A percentile compares a stretch with the other conserved stretches of the same genome.
Evolutionary conservation across 805 yeast species (phyloP).

Genomic region (Clavispora fructus): DNA sequence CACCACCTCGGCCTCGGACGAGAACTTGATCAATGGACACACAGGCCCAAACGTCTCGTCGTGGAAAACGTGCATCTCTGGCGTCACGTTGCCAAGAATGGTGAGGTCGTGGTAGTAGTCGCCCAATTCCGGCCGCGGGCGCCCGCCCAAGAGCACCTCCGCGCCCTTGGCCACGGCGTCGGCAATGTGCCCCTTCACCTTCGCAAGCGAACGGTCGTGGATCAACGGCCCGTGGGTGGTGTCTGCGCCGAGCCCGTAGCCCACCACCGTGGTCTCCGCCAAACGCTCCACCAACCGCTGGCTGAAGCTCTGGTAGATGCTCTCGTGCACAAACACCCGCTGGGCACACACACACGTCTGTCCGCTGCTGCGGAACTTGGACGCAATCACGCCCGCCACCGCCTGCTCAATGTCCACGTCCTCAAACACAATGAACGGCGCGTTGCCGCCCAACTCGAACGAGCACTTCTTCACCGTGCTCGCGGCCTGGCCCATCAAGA

Average conservation of each 20-base stretch:
- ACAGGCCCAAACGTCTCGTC: constrained; percentile 85
- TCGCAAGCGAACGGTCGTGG: constrained; percentile 54
- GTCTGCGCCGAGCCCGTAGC: constrained; percentile 55
- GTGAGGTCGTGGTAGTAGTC: constrained; percentile 65
- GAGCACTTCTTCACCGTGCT: constrained; percentile 15
- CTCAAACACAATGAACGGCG: constrained; percentile 18
- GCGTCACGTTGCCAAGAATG: constrained; percentile 54
- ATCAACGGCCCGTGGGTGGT: constrained; percentile 76
- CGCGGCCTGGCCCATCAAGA: constrained; percentile 15
- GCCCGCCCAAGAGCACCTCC: constrained; percentile 58
- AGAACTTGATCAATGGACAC: constrained; percentile 63
- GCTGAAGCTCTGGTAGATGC: constrained; percentile 12
- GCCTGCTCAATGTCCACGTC: constrained; percentile 17
- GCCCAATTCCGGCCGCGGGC: constrained; percentile 49
- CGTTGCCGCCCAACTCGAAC: constrained; percentile 18
- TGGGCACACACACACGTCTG: constrained; percentile 19
- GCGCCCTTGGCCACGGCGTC: constrained; percentile 70
- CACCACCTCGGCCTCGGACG: constrained; percentile 59
- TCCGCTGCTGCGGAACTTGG: constrained; percentile 17
- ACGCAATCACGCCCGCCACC: constrained; percentile 14
- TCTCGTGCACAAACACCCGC: constrained; percentile 16
- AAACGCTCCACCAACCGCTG: constrained; percentile 8
- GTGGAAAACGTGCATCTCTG: constrained; percentile 49
- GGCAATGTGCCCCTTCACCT: constrained; percentile 55
- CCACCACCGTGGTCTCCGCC: constrained; percentile 40